Evolutionary conservation across 306 rosid genomes (phyloP).

Genomic region (Citrullus amarus): DNA sequence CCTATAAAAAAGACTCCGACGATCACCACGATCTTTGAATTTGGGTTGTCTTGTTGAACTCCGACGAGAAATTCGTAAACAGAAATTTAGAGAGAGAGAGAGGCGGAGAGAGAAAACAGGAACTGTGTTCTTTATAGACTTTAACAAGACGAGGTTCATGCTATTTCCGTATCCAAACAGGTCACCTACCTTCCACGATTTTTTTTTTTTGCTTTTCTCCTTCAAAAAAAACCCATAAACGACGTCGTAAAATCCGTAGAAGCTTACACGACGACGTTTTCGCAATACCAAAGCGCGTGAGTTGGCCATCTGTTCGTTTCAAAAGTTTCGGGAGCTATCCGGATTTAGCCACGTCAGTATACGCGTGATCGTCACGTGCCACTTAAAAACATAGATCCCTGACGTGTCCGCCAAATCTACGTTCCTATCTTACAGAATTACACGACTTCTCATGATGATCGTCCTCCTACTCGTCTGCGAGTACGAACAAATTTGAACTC

Average conservation of each 20-base stretch:
- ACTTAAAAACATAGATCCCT: conserved; percentile 14
- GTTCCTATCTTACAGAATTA: background rate
- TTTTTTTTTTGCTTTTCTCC: background rate
- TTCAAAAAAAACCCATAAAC: background rate
- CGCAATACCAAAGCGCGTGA: conserved; percentile 15
- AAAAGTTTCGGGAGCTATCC: conserved; percentile 5
- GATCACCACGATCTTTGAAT: conserved; percentile 3
- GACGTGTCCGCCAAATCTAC: conserved; percentile 6
- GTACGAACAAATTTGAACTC: background rate
- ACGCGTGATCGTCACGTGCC: background rate
- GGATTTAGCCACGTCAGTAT: conserved; percentile 26
- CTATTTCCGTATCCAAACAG: conserved; percentile 13
- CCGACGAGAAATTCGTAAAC: background rate
- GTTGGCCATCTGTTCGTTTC: conserved; percentile 2
- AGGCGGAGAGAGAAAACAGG: background rate
- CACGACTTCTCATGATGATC: conserved; percentile 1
- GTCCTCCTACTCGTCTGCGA: conserved; percentile 1
- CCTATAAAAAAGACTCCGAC: background rate
- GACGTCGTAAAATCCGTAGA: background rate
- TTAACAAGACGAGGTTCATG: background rate
- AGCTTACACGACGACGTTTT: background rate
- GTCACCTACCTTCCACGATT: conserved; percentile 9
- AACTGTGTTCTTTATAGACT: background rate
- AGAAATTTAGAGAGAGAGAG: background rate
- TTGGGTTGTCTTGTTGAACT: background rate